Conservation (phyloP, 345 rosid genomes). For the Salix suchowensis region DNA sequence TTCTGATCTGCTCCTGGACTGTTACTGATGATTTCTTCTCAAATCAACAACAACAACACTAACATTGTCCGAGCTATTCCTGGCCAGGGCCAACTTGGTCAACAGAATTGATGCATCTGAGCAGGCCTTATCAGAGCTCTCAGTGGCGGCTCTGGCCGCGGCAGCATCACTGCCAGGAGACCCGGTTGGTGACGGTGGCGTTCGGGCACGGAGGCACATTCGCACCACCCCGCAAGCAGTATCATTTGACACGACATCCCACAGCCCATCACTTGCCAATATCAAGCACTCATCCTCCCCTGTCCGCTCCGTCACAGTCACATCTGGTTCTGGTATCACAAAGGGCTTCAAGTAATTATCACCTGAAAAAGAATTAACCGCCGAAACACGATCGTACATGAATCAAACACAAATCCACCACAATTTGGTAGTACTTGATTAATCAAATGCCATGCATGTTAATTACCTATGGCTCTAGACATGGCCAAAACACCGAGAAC, state of each 20-base stretch:
- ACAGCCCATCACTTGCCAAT: constrained; percentile 75
- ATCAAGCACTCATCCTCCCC: constrained; percentile 76
- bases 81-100: constrained; percentile 79
- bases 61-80: constrained; percentile 72
- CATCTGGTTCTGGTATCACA: constrained; percentile 81
- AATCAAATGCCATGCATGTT: neutral
- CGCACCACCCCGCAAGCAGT: constrained; percentile 66
- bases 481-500: constrained; percentile 81
- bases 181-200: constrained; percentile 13
- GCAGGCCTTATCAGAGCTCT: constrained; percentile 60
- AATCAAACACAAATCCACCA: neutral
- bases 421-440: neutral
- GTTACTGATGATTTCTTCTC: constrained; percentile 27
- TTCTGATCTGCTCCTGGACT: neutral
- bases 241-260: constrained; percentile 92
- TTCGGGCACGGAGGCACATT: constrained; percentile 51
- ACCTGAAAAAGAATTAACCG: constrained; percentile 25
- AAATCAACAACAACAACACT: constrained; percentile 83
- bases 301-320: constrained; percentile 53
- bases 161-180: constrained; percentile 22
- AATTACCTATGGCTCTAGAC: constrained; percentile 85
- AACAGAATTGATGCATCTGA: constrained; percentile 67
- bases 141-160: constrained; percentile 12
- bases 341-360: constrained; percentile 87
- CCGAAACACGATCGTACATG: neutral